Conservation (phyloP, 495 filamentous ascomycete genomes). For the Tuber microsphaerosporum region DNA sequence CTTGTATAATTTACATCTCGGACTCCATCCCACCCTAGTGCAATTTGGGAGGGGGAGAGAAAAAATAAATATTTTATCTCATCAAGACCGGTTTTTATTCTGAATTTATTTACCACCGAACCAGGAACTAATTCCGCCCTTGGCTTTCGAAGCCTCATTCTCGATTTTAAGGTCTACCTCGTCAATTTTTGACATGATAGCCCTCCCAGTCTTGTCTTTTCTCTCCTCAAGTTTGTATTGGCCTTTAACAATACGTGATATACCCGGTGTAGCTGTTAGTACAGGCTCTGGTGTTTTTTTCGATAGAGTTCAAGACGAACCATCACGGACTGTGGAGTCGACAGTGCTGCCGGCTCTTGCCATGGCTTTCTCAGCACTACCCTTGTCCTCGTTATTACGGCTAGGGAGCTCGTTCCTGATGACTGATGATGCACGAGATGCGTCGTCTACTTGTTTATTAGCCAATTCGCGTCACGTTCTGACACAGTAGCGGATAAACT, state of each 20-base stretch:
- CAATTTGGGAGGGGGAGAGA: neutral
- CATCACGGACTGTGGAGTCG: conserved; percentile 47
- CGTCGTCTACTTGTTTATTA: conserved; percentile 50
- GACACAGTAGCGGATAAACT: conserved; percentile 29
- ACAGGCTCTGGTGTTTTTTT: conserved; percentile 6
- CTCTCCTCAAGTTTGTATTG: conserved; percentile 53
- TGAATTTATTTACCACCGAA: conserved; percentile 49
- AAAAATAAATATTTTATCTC: neutral
- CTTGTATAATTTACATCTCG: neutral
- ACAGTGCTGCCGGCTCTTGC: conserved; percentile 45
- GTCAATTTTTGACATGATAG: conserved; percentile 64
- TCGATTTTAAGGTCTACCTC: conserved; percentile 68
- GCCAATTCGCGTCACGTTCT: neutral
- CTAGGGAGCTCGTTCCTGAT: conserved; percentile 57
- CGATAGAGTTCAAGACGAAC: conserved; percentile 40
- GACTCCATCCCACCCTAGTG: neutral
- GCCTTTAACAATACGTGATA: conserved; percentile 48
- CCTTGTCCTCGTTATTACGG: conserved; percentile 49
- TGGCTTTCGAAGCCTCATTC: conserved; percentile 66
- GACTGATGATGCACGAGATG: conserved; percentile 56
- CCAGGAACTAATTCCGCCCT: conserved; percentile 71
- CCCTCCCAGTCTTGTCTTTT: conserved; percentile 51
- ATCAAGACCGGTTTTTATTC: neutral
- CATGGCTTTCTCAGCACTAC: conserved; percentile 46
- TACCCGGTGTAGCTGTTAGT: conserved; percentile 47